These are phyloP conservation scores for Aquanectria penicillioides DNA, from an alignment of 2,329 filamentous ascomycete species.

Conservation along the genomic window DNA sequence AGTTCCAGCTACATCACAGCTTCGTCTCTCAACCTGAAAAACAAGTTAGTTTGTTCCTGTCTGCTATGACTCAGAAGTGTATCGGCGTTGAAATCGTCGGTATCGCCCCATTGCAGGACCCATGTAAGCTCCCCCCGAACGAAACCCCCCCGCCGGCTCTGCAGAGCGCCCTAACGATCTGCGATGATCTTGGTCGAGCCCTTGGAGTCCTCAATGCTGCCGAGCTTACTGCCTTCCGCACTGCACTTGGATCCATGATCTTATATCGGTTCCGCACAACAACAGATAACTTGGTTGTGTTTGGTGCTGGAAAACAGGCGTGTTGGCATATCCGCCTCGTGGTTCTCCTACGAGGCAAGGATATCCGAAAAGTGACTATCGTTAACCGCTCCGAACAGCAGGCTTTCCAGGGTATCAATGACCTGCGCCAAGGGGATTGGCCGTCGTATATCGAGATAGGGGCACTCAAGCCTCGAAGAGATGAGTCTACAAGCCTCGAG, in stretches of 20 bases:
- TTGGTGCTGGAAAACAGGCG: constrained; percentile 76
- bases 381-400: constrained; percentile 41
- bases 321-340: constrained; percentile 77
- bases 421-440: neutral
- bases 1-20: too few species aligned
- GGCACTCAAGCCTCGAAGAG: constrained; percentile 5
- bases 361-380: constrained; percentile 40
- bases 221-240: constrained; percentile 77
- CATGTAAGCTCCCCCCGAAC: too few species aligned
- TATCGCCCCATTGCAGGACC: too few species aligned
- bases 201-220: too few species aligned
- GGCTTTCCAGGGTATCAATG: constrained; percentile 9
- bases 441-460: too few species aligned
- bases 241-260: constrained; percentile 69
- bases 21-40: too few species aligned
- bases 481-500: constrained; percentile 7
- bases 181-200: too few species aligned
- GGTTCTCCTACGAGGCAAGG: constrained; percentile 57
- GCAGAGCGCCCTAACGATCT: too few species aligned
- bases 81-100: too few species aligned
- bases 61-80: too few species aligned
- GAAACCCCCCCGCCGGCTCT: too few species aligned
- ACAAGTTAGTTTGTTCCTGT: too few species aligned
- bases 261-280: constrained; percentile 57
- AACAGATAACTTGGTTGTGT: constrained; percentile 66